These are phyloP conservation scores for Spatholobus suberectus DNA, from an alignment of 306 rosid genomes.

Conservation along the genomic window DNA sequence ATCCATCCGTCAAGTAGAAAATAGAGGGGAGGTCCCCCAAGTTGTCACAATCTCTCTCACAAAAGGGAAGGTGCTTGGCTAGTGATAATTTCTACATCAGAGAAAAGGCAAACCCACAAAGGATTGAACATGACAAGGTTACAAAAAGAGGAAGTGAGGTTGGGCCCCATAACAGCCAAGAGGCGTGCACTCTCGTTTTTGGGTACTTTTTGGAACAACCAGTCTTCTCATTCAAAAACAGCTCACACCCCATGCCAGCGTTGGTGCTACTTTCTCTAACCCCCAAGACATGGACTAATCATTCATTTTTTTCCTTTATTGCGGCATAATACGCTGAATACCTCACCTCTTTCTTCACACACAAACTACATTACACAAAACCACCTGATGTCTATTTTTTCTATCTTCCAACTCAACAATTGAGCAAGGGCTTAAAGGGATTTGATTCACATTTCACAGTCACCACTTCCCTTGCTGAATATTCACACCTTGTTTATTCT, in stretches of 20 bases:
- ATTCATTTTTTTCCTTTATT: conserved; percentile 55
- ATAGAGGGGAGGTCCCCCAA: conserved; percentile 2
- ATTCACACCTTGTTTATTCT: conserved; percentile 48
- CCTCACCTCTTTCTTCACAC: conserved; percentile 40
- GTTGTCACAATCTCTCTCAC: conserved; percentile 36
- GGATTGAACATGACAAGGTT: conserved; percentile 58
- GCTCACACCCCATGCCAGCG: conserved; percentile 56
- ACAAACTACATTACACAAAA: conserved; percentile 35
- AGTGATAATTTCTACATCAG: conserved; percentile 55
- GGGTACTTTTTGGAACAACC: conserved; percentile 43
- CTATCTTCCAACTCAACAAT: conserved; percentile 45
- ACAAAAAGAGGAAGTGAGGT: conserved; percentile 52
- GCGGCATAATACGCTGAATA: conserved; percentile 41
- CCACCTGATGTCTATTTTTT: conserved; percentile 44
- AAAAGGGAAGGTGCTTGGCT: conserved; percentile 48
- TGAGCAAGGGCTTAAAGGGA: conserved; percentile 19
- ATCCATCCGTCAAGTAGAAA: conserved; percentile 30
- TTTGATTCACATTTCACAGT: neutral
- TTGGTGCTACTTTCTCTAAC: conserved; percentile 70
- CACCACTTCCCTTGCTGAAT: conserved; percentile 10
- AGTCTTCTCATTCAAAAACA: conserved; percentile 62
- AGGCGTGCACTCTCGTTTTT: conserved; percentile 58
- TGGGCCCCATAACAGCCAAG: conserved; percentile 66
- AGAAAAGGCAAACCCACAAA: conserved; percentile 53
- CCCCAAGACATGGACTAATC: conserved; percentile 57